Evolutionary conservation across 176 grass and related monocot species (phyloP), one percentile per base, ranked within the genome.

Genomic region (Cenchrus purpureus): DNA sequence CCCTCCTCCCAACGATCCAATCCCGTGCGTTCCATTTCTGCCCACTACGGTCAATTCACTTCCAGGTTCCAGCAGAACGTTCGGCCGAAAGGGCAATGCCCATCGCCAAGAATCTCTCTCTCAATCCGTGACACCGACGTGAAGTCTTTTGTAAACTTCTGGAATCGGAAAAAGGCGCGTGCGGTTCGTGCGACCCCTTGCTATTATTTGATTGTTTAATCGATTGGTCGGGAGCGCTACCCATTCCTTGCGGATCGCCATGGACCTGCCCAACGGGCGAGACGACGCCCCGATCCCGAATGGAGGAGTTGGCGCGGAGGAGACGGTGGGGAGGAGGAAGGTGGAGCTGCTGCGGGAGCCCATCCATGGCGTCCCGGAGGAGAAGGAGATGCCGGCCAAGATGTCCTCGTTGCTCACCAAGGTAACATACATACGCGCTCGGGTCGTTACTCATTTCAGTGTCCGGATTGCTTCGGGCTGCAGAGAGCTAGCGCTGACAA

Each of bases 351-450:
- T 82, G 48, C 77, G 83, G 43, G 84, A 74, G 25, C 79, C 79
- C 79, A 66, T 86, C 67, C 84, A 68, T 29, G 79, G 74, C 12
- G 13, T 90, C 74, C 20, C 83, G 67, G 79, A 86, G 65, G 73
- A 83, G 3, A 28, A 82, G 12, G 13, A 65, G 0, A 14, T 15
- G 4, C 34, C 34, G n/a, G 12, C 9, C 46, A 40, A 12, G 0
- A 71, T 91, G 12, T 88, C 77, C 40, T 88, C 81, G 45, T 65
- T 91, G 82, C 63, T 85, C 65, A 77, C 82, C 77, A 84, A 88
- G 90, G 89, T 88, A 70, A 22, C 2, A 8, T 50, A 51, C 19
- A 7, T 5, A 4, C 16, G 1, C 51, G 9, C 29, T 14, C 20
- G 37, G 37, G 4, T 40, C 28, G 7, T 13, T 5, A 28, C 34